Evolutionary conservation across 73 alveolate species (phyloP), one percentile per base, ranked within the genome.

Genomic region (Paraurostyla sp.): DNA sequence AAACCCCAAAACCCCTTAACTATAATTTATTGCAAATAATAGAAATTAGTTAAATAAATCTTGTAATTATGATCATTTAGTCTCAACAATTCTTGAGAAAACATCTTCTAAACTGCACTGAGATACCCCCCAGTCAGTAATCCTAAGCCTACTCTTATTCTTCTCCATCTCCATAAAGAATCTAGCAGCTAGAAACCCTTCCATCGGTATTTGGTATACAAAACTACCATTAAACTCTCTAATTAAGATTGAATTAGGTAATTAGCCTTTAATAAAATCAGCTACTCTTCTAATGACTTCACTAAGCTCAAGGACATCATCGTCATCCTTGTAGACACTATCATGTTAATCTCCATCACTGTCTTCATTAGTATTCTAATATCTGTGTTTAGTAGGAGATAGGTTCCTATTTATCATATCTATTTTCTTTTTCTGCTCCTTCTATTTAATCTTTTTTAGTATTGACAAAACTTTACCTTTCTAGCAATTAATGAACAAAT

Each of bases 101-200:
- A 94, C 95, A 84, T 95, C 99, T 85, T 95, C 99, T 35, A 95
- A 90, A 52, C 93, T 89, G 69, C 95, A 93, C 91, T 95, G 98
- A 33, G 99, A 93, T 23, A 95, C 89, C 43, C 98, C 98, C 99
- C 99, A 95, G 87, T 95, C 96, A 36, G 96, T 76, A 43, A 95
- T 95, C 51, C 83, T 88, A 35, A 95, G 80, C 46, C 60, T 69
- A 57, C 76, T 68, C 65, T 92, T 95, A 42, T 91, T 89, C 83
- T 76, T 80, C 87, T 95, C 99, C 71, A 95, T 91, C 62, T 68
- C 92, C 65, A 85, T 83, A 80, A 95, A 95, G 75, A 95, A 91
- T 13, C 63, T 2, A 80, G 92, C 97, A 7, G 97, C 97, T 42
- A 93, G 84, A 87, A 95, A 95, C 38, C 94, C 97, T 46, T 93